Conservation (phyloP, 2,329 filamentous ascomycete genomes). For the Microthyrium microscopicum region DNA sequence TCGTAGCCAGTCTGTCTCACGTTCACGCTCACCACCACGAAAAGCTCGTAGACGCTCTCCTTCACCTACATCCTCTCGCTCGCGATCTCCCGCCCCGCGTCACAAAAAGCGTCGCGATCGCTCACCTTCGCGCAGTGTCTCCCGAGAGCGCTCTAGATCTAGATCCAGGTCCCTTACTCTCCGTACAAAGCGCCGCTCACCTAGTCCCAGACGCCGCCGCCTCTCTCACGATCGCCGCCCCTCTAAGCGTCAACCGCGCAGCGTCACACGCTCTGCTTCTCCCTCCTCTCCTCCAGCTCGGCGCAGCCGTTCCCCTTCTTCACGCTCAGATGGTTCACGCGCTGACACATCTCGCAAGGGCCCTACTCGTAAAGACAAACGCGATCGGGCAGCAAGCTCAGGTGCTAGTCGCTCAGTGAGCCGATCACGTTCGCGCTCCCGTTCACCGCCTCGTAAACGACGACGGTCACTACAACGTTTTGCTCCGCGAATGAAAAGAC, state of each 20-base stretch:
- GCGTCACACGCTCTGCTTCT: no score
- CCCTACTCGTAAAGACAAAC: neutral
- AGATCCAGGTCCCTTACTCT: neutral
- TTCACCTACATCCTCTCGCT: neutral
- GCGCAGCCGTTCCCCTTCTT: no score
- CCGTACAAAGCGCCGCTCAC: neutral
- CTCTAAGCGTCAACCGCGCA: no score
- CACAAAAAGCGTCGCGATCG: neutral
- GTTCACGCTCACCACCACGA: conserved; percentile 4
- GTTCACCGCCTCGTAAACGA: no score
- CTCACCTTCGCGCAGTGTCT: conserved; percentile 2
- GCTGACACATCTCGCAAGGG: neutral
- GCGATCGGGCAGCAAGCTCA: no score
- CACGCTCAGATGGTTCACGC: no score
- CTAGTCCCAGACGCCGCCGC: neutral
- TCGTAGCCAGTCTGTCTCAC: neutral
- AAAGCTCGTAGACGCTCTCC: conserved; percentile 1
- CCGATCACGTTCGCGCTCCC: no score
- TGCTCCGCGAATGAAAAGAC: no score
- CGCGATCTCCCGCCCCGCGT: neutral
- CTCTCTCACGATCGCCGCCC: neutral
- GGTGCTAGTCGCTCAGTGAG: no score
- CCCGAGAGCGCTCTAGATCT: neutral
- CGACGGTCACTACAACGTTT: no score
- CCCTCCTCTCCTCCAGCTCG: no score